Evolutionary conservation across 2,329 filamentous ascomycete genomes (phyloP).

Genomic region (Xylariales sp.): DNA sequence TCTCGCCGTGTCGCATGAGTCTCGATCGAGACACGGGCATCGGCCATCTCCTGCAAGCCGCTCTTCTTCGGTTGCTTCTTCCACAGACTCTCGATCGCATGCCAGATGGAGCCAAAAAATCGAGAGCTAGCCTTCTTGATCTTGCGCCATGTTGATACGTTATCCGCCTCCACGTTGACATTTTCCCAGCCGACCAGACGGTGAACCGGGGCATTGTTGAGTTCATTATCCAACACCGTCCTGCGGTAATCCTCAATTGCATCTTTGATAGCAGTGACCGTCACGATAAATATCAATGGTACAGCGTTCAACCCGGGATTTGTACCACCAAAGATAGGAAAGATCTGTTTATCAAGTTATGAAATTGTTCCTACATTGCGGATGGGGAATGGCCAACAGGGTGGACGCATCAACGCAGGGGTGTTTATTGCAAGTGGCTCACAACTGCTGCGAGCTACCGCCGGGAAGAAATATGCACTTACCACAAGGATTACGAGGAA

Average conservation of each 20-base stretch:
- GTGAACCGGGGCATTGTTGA: slow-evolving; percentile 96
- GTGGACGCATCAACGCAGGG: no score
- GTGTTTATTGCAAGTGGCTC: no score
- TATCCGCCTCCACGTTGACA: slow-evolving; percentile 86
- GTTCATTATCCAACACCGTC: slow-evolving; percentile 83
- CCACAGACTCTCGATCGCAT: slow-evolving; percentile 41
- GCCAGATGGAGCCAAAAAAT: slow-evolving; percentile 50
- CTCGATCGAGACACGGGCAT: slow-evolving; percentile 62
- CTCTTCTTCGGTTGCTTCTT: slow-evolving; percentile 43
- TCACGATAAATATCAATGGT: slow-evolving; percentile 87
- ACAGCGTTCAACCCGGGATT: slow-evolving; percentile 89
- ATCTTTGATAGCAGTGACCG: slow-evolving; percentile 88
- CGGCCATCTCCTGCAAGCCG: slow-evolving; percentile 46
- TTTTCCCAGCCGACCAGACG: slow-evolving; percentile 85
- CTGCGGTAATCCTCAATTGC: slow-evolving; percentile 92
- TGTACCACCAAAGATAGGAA: slow-evolving; percentile 88
- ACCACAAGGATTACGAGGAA: slow-evolving; percentile 93
- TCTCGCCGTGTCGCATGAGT: slow-evolving; percentile 51
- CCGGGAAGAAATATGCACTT: slow-evolving; percentile 39
- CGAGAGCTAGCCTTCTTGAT: slow-evolving; percentile 84
- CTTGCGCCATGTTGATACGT: slow-evolving; percentile 78
- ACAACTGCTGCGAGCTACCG: no score
- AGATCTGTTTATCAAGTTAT: slow-evolving; percentile 60
- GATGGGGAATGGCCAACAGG: no score
- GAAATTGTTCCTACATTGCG: slow-evolving; percentile 6